phyloP scores from a whole-genome alignment of 495 filamentous ascomycete species.

The Aspergillus ellipticus region DNA sequence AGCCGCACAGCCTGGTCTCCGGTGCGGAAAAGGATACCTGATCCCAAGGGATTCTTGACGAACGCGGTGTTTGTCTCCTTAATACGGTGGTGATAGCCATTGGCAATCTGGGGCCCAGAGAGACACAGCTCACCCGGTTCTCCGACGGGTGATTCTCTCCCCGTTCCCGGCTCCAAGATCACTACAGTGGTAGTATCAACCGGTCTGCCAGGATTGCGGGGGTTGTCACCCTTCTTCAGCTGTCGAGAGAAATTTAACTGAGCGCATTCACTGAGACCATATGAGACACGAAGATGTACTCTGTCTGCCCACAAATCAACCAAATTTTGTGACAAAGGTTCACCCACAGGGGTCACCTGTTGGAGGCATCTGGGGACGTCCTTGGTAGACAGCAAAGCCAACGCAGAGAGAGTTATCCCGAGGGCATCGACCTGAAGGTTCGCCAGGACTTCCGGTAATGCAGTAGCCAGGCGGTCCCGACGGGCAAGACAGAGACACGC shows the following conservation, averaged over 20 bases:
- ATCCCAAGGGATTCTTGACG: slow-evolving; percentile 20
- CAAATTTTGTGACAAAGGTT: slow-evolving; percentile 1
- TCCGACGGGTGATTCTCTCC: slow-evolving; percentile 4
- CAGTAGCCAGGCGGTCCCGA: slow-evolving; percentile 6
- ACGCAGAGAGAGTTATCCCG: slow-evolving; percentile 11
- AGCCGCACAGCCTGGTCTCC: slow-evolving; percentile 30
- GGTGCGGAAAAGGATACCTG: slow-evolving; percentile 26
- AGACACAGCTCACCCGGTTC: slow-evolving; percentile 9
- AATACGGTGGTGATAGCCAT: slow-evolving; percentile 18
- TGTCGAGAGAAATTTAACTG: slow-evolving; percentile 17
- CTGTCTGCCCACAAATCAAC: slow-evolving; percentile 14
- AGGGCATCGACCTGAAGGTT: slow-evolving; percentile 9
- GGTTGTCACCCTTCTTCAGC: slow-evolving; percentile 26
- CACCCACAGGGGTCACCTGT: slow-evolving; percentile 6
- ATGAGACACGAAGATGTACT: slow-evolving; percentile 14
- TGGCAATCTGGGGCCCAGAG: slow-evolving; percentile 10
- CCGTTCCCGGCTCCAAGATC: background rate
- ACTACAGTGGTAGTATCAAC: background rate
- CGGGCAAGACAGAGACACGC: slow-evolving; percentile 6
- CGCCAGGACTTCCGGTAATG: background rate
- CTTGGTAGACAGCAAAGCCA: slow-evolving; percentile 5
- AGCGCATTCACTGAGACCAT: slow-evolving; percentile 19
- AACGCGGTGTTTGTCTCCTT: slow-evolving; percentile 24
- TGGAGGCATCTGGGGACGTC: slow-evolving; percentile 1
- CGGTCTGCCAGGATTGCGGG: slow-evolving; percentile 9